phyloP scores from a whole-genome alignment of 2,329 filamentous ascomycete genomes.

The Diaporthe capsici region DNA sequence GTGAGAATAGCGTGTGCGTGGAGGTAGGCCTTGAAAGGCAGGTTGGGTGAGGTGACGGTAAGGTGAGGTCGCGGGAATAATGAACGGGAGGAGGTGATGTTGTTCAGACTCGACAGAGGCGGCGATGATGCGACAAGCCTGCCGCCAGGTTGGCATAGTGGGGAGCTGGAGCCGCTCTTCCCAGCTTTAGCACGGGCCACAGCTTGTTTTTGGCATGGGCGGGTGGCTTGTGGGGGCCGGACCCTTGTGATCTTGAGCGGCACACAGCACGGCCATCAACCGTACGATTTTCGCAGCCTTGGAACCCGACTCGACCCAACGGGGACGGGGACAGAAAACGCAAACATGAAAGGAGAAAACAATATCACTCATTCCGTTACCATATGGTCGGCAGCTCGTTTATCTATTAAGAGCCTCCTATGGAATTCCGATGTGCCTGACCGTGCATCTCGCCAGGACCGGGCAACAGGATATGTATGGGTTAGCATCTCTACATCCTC shows the following conservation, averaged over 20 bases:
- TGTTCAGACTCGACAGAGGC: constrained; percentile 9
- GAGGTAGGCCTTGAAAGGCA: constrained; percentile 18
- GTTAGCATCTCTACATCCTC: too few relatives aligned
- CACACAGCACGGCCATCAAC: background rate
- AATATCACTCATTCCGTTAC: too few relatives aligned
- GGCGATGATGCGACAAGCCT: constrained; percentile 35
- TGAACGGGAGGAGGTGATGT: constrained; percentile 21
- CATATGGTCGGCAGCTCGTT: too few relatives aligned
- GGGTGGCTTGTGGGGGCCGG: constrained; percentile 18
- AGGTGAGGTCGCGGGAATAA: constrained; percentile 17
- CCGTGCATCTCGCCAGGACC: background rate
- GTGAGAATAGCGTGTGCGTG: background rate
- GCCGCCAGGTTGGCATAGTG: constrained; percentile 30
- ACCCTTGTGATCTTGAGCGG: background rate
- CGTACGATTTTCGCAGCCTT: background rate
- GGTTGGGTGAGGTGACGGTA: background rate
- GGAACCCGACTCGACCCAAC: too few relatives aligned
- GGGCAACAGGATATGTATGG: background rate
- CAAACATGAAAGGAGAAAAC: too few relatives aligned
- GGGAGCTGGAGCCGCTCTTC: constrained; percentile 19
- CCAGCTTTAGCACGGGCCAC: constrained; percentile 21
- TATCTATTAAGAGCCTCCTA: too few relatives aligned
- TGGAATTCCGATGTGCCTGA: too few relatives aligned
- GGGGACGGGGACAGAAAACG: too few relatives aligned
- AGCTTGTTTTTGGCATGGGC: constrained; percentile 13